Evolutionary conservation across 2,329 filamentous ascomycete genomes (phyloP).

Genomic region (Colletotrichum lindemuthianum): DNA sequence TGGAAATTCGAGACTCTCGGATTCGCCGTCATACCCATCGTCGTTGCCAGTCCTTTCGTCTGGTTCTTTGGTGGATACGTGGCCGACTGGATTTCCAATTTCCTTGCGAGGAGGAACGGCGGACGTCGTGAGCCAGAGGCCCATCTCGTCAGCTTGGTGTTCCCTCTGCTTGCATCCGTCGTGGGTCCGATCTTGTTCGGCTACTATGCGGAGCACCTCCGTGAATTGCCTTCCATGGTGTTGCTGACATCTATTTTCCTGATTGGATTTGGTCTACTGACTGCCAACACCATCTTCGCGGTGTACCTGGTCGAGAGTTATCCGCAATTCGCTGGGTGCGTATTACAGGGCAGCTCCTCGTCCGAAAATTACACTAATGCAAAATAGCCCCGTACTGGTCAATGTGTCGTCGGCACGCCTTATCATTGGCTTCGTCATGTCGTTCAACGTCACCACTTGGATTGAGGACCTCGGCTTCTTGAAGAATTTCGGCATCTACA

Average conservation of each 20-base stretch:
- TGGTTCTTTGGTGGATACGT: constrained; percentile 43
- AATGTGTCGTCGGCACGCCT: constrained; percentile 47
- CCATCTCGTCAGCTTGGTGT: constrained; percentile 43
- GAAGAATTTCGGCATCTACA: constrained; percentile 45
- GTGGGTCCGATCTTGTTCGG: constrained; percentile 46
- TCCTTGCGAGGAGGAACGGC: constrained; percentile 41
- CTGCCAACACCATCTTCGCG: constrained; percentile 43
- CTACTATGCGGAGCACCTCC: constrained; percentile 40
- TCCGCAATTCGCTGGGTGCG: constrained; percentile 39
- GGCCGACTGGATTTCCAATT: constrained; percentile 44
- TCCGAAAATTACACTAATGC: constrained; percentile 1
- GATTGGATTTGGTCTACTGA: constrained; percentile 43
- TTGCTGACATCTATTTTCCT: constrained; percentile 43
- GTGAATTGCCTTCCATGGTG: constrained; percentile 40
- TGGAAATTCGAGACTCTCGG: constrained; percentile 45
- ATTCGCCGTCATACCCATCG: constrained; percentile 37
- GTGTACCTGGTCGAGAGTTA: constrained; percentile 49
- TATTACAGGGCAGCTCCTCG: neutral
- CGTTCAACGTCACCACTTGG: constrained; percentile 43
- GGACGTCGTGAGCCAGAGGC: constrained; percentile 46
- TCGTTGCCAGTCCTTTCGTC: constrained; percentile 35
- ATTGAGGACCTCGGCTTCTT: constrained; percentile 43
- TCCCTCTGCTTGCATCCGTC: constrained; percentile 44
- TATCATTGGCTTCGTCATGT: constrained; percentile 44
- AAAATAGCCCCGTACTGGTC: constrained; percentile 44